Evolutionary conservation across 2,329 filamentous ascomycete species (phyloP).

Genomic region (Escovopsis sp.): DNA sequence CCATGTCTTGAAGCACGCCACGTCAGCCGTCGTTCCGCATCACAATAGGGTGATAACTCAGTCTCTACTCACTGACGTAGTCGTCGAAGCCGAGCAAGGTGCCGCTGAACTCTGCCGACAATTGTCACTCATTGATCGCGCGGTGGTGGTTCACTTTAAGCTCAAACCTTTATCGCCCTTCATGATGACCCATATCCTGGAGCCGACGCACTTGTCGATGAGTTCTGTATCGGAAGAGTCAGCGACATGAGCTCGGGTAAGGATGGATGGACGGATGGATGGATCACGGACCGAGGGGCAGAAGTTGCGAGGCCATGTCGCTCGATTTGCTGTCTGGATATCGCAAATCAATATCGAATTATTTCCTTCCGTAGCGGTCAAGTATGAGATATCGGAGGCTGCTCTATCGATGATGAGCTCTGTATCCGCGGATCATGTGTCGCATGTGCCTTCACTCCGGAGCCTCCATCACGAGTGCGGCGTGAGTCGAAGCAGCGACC

Average conservation of each 20-base stretch:
- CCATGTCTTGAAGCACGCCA: slow-evolving; percentile 59
- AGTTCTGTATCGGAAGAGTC: slow-evolving; percentile 46
- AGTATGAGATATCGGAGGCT: no score
- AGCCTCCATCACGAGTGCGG: no score
- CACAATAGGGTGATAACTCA: not conserved
- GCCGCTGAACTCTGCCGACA: slow-evolving; percentile 70
- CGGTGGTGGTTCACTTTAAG: not conserved
- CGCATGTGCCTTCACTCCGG: no score
- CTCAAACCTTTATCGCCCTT: slow-evolving; percentile 85
- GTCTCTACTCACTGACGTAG: slow-evolving; percentile 80
- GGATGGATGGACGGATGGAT: not conserved
- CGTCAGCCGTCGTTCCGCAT: slow-evolving; percentile 9
- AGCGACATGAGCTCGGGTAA: not conserved
- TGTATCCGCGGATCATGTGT: no score
- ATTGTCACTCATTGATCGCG: slow-evolving; percentile 6
- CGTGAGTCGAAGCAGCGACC: not conserved
- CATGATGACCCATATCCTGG: slow-evolving; percentile 97
- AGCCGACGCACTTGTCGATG: slow-evolving; percentile 98
- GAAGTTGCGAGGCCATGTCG: slow-evolving; percentile 57
- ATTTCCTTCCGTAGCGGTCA: no score
- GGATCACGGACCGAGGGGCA: slow-evolving; percentile 46
- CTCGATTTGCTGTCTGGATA: not conserved
- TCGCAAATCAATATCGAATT: no score
- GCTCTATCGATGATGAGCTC: no score
- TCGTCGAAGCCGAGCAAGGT: slow-evolving; percentile 94